Base-by-base conservation (phyloP, 192 early-diverging fungal species). In the Coemansia sp. region DNA sequence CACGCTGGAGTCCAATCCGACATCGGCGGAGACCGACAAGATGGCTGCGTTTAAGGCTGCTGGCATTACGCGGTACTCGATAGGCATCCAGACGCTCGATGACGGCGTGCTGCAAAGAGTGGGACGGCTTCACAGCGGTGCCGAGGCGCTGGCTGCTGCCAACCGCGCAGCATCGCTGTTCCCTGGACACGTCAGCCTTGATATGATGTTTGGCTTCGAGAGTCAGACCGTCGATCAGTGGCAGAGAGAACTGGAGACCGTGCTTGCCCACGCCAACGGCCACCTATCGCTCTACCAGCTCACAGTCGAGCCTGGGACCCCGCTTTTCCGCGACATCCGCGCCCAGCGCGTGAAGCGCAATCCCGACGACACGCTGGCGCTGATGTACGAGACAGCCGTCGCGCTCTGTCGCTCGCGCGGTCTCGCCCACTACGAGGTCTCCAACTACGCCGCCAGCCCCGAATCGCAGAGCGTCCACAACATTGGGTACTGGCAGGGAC, bases 271-370 rank as follows among this genome's bases (percentile, higher is more conserved):
- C 10, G 72, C 70, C 3, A 74, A 70, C n/a, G 13, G 44, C 23
- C 85, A 88, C 19, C 61, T 88, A 1, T 86, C 85, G 12, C 54
- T 81, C 12, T 88, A 88, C 74, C 79, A 88, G 70, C 74, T 88
- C 47, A 88, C 87, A 13, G 73, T 79, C 0, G 86, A 88, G 66
- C 84, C 76, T 2, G 87, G 87, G 0, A 88, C 87, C 15, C 76
- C 79, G 43, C 59, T 85, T 41, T 78, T 64, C 64, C 69, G 76
- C 5, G 84, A 74, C 57, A 63, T 56, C 11, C 57, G 56, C 21
- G 62, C 72, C 12, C 67, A 69, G 37, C 68, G 72, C 12, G 40
- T 75, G 6, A 42, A 58, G 37, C 47, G 79, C 19, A 65, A 75
- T 19, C 49, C 39, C 15, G 60, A 62, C 52, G 80, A 83, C n/a